A percentile compares a stretch with the other conserved stretches of the same genome.
Conservation (phyloP, 805 yeast species). For the Ogataea nakhonphanomensis region DNA sequence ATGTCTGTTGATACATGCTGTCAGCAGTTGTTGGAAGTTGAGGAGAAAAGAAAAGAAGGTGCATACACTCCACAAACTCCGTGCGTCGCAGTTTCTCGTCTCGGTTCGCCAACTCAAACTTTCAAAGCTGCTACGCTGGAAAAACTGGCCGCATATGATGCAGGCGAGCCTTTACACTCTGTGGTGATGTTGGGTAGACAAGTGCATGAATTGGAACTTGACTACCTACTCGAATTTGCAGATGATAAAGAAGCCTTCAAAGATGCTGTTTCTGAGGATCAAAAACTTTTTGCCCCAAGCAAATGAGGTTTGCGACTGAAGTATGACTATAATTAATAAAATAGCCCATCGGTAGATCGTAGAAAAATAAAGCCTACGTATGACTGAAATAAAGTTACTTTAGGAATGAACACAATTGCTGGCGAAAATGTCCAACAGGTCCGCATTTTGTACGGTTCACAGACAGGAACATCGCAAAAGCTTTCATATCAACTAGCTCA, state of each 20-base stretch:
- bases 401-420: background rate
- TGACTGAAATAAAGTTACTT: background rate
- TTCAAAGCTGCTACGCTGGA: constrained; percentile 82
- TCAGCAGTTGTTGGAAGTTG: constrained; percentile 81
- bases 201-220: constrained; percentile 90
- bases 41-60: constrained; percentile 66
- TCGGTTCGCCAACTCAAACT: constrained; percentile 80
- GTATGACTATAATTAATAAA: no score
- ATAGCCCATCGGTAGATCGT: no score
- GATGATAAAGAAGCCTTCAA: constrained; percentile 53
- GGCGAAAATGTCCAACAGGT: background rate
- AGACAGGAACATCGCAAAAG: constrained; percentile 27
- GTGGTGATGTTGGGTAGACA: constrained; percentile 87
- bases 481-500: constrained; percentile 60
- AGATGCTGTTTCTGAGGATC: constrained; percentile 49
- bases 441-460: constrained; percentile 35
- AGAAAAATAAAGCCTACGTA: no score
- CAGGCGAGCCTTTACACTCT: constrained; percentile 94
- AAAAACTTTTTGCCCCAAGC: constrained; percentile 48
- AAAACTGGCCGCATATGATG: constrained; percentile 76
- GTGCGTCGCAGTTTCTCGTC: constrained; percentile 86
- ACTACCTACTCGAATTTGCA: constrained; percentile 74
- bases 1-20: constrained; percentile 92
- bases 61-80: constrained; percentile 89
- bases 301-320: background rate